Conservation (phyloP, 257 asterid species). For the Marsdenia floribunda region DNA sequence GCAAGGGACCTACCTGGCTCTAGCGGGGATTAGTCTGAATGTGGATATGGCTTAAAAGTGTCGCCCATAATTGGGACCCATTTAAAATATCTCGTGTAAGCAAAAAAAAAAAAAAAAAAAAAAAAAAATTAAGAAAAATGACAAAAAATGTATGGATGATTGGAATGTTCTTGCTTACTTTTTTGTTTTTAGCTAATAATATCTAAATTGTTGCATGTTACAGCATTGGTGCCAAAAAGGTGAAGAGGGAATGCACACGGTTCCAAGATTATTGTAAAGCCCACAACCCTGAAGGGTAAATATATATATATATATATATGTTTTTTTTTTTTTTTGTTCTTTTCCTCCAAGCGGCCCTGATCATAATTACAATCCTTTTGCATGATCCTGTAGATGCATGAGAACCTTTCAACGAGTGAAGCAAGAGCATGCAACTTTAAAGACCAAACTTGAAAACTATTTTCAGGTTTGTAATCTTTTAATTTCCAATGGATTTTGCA, state of each 20-base stretch:
- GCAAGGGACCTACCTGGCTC: too few relatives aligned
- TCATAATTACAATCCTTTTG: background rate
- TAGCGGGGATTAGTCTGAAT: too few relatives aligned
- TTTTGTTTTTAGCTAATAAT: background rate
- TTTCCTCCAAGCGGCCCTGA: background rate
- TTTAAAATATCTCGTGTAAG: too few relatives aligned
- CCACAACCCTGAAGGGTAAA: conserved; percentile 56
- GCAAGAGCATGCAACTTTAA: conserved; percentile 57
- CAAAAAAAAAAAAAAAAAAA: too few relatives aligned
- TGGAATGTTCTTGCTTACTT: too few relatives aligned
- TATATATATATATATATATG: background rate
- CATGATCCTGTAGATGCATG: conserved; percentile 41
- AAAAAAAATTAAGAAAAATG: too few relatives aligned
- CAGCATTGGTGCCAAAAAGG: conserved; percentile 81
- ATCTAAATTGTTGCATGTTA: conserved; percentile 12
- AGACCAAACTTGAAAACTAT: conserved; percentile 57
- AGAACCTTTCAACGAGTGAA: conserved; percentile 57
- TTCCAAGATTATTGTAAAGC: conserved; percentile 67
- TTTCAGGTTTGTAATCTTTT: conserved; percentile 45
- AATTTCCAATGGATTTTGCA: too few relatives aligned
- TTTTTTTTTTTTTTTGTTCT: too few relatives aligned
- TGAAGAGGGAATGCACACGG: conserved; percentile 54
- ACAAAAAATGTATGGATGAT: too few relatives aligned
- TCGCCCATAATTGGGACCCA: too few relatives aligned
- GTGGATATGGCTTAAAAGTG: too few relatives aligned